A percentile compares a stretch with the other conserved stretches of the same genome.
Evolutionary conservation across 1,284 basidiomycete genomes (phyloP).

Genomic region (Tranzscheliella williamsii): DNA sequence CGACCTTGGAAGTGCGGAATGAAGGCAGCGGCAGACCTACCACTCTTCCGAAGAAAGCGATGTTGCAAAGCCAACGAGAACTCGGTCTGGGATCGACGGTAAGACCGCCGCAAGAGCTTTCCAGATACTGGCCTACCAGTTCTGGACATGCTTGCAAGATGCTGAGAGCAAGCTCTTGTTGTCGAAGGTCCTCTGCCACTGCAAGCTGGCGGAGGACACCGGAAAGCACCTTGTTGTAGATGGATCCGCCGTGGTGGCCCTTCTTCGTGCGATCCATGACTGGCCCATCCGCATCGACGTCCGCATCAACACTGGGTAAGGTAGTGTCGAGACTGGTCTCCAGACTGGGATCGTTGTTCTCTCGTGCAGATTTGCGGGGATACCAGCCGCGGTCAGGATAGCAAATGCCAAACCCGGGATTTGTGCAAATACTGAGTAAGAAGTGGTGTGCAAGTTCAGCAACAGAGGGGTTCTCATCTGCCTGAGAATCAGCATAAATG

Average conservation of each 20-base stretch:
- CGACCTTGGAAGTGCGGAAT: constrained; percentile 61
- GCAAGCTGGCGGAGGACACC: constrained; percentile 75
- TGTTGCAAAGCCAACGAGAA: constrained; percentile 84
- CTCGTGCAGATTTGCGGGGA: constrained; percentile 59
- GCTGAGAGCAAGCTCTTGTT: constrained; percentile 79
- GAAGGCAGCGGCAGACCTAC: constrained; percentile 75
- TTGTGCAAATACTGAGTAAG: constrained; percentile 80
- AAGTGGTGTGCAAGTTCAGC: constrained; percentile 86
- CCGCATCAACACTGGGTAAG: constrained; percentile 13
- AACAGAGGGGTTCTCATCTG: constrained; percentile 57
- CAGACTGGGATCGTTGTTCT: neutral
- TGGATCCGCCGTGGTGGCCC: constrained; percentile 39
- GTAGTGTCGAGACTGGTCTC: neutral
- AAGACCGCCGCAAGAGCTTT: constrained; percentile 65
- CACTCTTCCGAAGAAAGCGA: constrained; percentile 76
- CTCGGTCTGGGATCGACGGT: constrained; percentile 83
- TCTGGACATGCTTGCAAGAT: constrained; percentile 82
- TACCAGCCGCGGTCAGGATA: constrained; percentile 92
- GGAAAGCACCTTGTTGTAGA: constrained; percentile 82
- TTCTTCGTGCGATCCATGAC: constrained; percentile 58
- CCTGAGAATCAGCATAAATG: constrained; percentile 15
- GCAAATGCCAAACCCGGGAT: constrained; percentile 80
- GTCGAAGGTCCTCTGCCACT: constrained; percentile 80
- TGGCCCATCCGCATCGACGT: constrained; percentile 41
- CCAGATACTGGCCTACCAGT: constrained; percentile 72